These are phyloP conservation scores for Dendrobium nobile DNA, from an alignment of 106 monocot genomes.

Conservation along the genomic window DNA sequence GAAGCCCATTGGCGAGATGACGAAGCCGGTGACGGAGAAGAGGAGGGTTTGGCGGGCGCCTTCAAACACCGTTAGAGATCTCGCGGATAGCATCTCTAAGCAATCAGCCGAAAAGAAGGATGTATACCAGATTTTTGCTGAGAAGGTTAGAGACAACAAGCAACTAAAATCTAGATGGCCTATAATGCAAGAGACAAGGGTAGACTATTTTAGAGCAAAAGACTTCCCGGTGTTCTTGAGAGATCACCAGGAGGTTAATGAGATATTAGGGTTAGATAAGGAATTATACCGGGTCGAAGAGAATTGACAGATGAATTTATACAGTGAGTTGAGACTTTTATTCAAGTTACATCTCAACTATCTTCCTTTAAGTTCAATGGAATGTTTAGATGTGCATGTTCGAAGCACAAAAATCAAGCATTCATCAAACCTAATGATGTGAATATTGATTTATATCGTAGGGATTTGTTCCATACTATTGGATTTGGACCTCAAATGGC, in stretches of 20 bases:
- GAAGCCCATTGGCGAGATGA: slow-evolving; percentile 23
- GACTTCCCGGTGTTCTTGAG: slow-evolving; percentile 66
- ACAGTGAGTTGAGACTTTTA: too few species aligned
- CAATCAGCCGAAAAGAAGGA: slow-evolving; percentile 60
- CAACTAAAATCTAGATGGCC: slow-evolving; percentile 94
- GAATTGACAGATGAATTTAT: too few species aligned
- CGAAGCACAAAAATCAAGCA: too few species aligned
- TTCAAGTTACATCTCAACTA: too few species aligned
- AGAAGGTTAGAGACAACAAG: slow-evolving; percentile 97
- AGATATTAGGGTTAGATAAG: slow-evolving; percentile 69
- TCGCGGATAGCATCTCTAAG: slow-evolving; percentile 11
- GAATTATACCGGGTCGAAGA: slow-evolving; percentile 18
- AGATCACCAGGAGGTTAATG: slow-evolving; percentile 74
- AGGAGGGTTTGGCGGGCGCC: slow-evolving; percentile 44
- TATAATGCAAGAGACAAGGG: slow-evolving; percentile 89
- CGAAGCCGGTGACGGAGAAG: slow-evolving; percentile 56
- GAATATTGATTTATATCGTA: too few species aligned
- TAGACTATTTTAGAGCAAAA: slow-evolving; percentile 97
- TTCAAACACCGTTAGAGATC: slow-evolving; percentile 30
- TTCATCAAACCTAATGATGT: too few species aligned
- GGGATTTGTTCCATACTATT: too few species aligned
- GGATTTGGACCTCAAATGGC: too few species aligned
- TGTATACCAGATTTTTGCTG: slow-evolving; percentile 74
- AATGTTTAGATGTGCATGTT: too few species aligned
- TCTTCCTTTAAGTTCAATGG: too few species aligned